Evolutionary conservation across 1,284 basidiomycete species (phyloP).

Genomic region (Cryptococcus hybrid): DNA sequence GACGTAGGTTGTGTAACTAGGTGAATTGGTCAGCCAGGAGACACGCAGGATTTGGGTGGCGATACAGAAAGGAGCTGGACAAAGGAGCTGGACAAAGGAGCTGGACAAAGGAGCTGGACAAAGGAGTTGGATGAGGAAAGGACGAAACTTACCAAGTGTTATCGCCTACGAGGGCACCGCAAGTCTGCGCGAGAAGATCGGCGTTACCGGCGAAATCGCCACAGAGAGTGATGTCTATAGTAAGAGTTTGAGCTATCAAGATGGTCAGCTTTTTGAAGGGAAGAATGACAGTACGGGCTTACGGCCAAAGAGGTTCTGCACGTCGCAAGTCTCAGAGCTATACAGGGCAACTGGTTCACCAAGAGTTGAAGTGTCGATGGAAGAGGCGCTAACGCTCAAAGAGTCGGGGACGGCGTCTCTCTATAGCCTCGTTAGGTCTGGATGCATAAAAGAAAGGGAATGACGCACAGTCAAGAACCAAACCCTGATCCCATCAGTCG

Average conservation of each 20-base stretch:
- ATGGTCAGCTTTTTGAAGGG: neutral
- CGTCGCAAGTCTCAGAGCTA: slow-evolving; percentile 60
- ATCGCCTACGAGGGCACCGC: slow-evolving; percentile 45
- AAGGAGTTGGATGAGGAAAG: neutral
- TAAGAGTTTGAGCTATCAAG: slow-evolving; percentile 6
- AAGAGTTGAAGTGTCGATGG: slow-evolving; percentile 63
- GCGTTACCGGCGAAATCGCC: slow-evolving; percentile 54
- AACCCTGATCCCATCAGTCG: slow-evolving; percentile 56
- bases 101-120: too few relatives aligned
- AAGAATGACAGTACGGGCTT: slow-evolving; percentile 19
- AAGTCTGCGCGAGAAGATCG: slow-evolving; percentile 62
- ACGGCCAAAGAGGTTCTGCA: slow-evolving; percentile 60
- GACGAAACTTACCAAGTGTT: slow-evolving; percentile 35
- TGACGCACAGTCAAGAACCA: slow-evolving; percentile 71
- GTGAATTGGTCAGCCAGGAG: neutral
- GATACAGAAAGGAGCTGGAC: too few relatives aligned
- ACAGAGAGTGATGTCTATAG: slow-evolving; percentile 70
- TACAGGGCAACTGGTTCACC: slow-evolving; percentile 69
- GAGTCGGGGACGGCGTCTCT: slow-evolving; percentile 60
- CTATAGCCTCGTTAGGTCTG: slow-evolving; percentile 27
- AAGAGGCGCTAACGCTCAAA: slow-evolving; percentile 56
- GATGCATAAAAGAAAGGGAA: neutral
- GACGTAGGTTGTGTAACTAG: slow-evolving; percentile 67
- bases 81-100: too few relatives aligned
- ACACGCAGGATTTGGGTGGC: neutral